phyloP scores from a whole-genome alignment of 768 basidiomycete species.

The Amanita rimosa region DNA sequence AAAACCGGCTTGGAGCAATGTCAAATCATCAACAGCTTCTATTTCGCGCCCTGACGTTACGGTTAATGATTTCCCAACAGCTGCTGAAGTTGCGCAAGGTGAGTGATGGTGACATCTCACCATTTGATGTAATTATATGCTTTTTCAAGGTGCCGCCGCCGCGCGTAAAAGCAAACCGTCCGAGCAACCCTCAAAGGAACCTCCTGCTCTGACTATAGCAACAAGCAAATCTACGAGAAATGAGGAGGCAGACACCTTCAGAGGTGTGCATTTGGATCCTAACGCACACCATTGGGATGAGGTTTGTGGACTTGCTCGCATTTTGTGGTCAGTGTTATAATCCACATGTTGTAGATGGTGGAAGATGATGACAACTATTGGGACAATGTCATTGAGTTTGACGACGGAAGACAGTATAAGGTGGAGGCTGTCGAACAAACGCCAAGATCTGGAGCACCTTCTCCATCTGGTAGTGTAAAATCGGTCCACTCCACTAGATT shows the following conservation, averaged over 20 bases:
- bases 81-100: constrained; percentile 90
- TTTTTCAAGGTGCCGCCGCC: constrained; percentile 17
- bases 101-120: constrained; percentile 11
- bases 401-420: constrained; percentile 87
- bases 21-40: constrained; percentile 29
- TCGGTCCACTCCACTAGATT: constrained; percentile 13
- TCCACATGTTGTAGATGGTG: constrained; percentile 47
- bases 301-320: constrained; percentile 35
- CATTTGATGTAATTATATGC: constrained; percentile 5
- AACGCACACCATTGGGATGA: constrained; percentile 98
- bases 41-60: constrained; percentile 29
- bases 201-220: constrained; percentile 33
- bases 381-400: constrained; percentile 88
- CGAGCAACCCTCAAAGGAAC: constrained; percentile 37
- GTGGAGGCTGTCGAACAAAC: constrained; percentile 40
- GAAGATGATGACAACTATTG: constrained; percentile 90
- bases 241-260: constrained; percentile 88
- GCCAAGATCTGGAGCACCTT: constrained; percentile 3
- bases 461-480: constrained; percentile 8
- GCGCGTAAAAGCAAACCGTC: constrained; percentile 24
- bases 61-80: constrained; percentile 84
- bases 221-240: constrained; percentile 52
- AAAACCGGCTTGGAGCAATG: constrained; percentile 67
- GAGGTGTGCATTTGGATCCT: constrained; percentile 87
- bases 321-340: constrained; percentile 1